A percentile compares a stretch with the other conserved stretches of the same genome.
These are phyloP conservation scores for Rhodomyrtus tomentosa DNA, from an alignment of 345 rosid genomes.

Conservation along the genomic window DNA sequence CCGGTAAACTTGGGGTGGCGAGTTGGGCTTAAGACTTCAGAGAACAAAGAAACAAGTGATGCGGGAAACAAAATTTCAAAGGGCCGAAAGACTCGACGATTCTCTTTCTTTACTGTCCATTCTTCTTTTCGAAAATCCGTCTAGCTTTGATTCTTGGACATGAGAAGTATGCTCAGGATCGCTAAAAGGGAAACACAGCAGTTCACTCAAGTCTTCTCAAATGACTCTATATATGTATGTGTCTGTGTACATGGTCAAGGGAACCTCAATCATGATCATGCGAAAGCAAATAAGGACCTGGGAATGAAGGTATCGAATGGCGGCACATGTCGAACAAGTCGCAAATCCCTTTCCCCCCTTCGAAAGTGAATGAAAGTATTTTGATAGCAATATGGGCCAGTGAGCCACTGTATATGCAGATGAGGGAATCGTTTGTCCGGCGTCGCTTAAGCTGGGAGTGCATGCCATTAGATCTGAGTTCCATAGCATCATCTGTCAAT, in stretches of 20 bases:
- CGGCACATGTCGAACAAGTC: neutral
- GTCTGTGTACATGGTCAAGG: neutral
- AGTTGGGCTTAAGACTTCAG: too few relatives aligned
- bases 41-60: too few relatives aligned
- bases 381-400: neutral
- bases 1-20: too few relatives aligned
- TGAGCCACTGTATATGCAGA: fast-evolving
- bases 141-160: too few relatives aligned
- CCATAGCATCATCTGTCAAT: neutral
- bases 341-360: neutral
- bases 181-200: neutral
- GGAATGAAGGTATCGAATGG: fast-evolving
- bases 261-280: neutral
- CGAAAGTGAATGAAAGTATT: neutral
- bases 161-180: neutral
- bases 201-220: neutral
- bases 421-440: neutral
- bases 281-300: neutral
- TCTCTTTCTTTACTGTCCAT: too few relatives aligned
- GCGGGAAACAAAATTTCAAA: too few relatives aligned
- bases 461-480: neutral
- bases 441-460: neutral
- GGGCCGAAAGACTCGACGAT: too few relatives aligned
- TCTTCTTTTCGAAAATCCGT: too few relatives aligned
- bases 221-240: neutral